Conservation (phyloP, 768 basidiomycete genomes). For the Tricholoma flavovirens region DNA sequence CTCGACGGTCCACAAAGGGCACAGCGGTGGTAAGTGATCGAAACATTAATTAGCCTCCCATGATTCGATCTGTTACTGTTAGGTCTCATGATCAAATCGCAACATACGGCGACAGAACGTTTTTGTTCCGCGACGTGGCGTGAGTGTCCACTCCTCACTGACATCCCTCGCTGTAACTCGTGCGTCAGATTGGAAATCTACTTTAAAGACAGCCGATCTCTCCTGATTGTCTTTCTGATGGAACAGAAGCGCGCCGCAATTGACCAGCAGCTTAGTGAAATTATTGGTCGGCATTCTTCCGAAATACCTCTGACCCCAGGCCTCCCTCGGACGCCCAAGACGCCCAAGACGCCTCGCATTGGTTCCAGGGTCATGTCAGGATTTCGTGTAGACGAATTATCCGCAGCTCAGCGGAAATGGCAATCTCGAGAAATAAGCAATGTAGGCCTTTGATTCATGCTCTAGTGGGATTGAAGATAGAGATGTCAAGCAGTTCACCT, state of each 20-base stretch:
- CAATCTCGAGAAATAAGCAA: conserved; percentile 89
- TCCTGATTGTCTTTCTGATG: conserved; percentile 77
- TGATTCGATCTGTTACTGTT: conserved; percentile 3
- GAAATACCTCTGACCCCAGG: conserved; percentile 44
- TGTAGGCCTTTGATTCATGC: conserved; percentile 35
- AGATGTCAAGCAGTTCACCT: conserved; percentile 60
- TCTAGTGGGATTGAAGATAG: background rate
- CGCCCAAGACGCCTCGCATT: conserved; percentile 49
- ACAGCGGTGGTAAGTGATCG: conserved; percentile 63
- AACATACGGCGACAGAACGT: conserved; percentile 74
- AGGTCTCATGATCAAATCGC: conserved; percentile 80
- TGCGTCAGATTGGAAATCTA: conserved; percentile 75
- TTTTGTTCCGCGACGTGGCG: conserved; percentile 90
- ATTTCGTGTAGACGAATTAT: conserved; percentile 54
- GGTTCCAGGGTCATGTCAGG: conserved; percentile 46
- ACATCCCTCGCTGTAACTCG: background rate
- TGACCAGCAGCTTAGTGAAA: conserved; percentile 44
- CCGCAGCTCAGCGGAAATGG: conserved; percentile 77
- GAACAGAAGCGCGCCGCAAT: conserved; percentile 58
- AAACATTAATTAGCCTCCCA: background rate
- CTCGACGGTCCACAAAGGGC: conserved; percentile 76
- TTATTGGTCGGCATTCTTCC: conserved; percentile 37
- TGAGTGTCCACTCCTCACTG: conserved; percentile 32
- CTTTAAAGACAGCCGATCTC: conserved; percentile 86
- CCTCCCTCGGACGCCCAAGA: conserved; percentile 51